A percentile compares a stretch with the other conserved stretches of the same genome.
phyloP scores from a whole-genome alignment of 2,329 filamentous ascomycete species.

The Fusarium sp. region DNA sequence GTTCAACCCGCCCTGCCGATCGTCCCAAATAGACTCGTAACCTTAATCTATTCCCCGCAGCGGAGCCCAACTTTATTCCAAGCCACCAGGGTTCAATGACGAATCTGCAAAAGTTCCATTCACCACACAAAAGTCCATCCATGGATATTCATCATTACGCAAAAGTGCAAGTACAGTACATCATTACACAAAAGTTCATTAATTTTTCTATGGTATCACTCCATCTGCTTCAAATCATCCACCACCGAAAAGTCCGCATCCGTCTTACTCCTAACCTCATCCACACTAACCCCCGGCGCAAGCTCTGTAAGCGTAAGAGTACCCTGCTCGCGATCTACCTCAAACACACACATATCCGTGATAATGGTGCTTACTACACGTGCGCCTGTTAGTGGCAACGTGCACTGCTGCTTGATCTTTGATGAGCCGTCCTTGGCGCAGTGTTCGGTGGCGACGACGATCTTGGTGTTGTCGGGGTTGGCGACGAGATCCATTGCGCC shows the following conservation, averaged over 20 bases:
- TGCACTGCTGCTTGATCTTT: constrained; percentile 73
- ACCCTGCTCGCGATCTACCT: constrained; percentile 70
- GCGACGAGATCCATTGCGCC: constrained; percentile 79
- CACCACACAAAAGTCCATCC: neutral
- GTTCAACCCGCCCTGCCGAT: constrained; percentile 20
- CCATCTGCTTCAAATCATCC: constrained; percentile 61
- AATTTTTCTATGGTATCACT: constrained; percentile 38
- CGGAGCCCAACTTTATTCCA: neutral
- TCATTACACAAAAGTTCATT: neutral
- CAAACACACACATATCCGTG: constrained; percentile 78
- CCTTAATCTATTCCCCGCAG: constrained; percentile 32
- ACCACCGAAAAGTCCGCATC: constrained; percentile 73
- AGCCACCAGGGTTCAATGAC: constrained; percentile 9
- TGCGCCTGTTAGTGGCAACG: constrained; percentile 71
- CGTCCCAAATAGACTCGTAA: constrained; percentile 7
- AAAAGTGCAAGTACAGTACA: neutral
- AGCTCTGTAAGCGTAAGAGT: constrained; percentile 74
- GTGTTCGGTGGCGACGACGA: constrained; percentile 76
- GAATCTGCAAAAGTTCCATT: constrained; percentile 20
- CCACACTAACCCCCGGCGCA: constrained; percentile 72
- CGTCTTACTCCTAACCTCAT: constrained; percentile 75
- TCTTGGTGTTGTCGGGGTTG: constrained; percentile 76
- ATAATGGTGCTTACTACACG: constrained; percentile 76
- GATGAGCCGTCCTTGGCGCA: constrained; percentile 73
- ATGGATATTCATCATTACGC: neutral